A percentile compares a stretch with the other conserved stretches of the same genome.
Evolutionary conservation across 352 stramenopile species (phyloP).

Genomic region (Phytophthora ohioensis): DNA sequence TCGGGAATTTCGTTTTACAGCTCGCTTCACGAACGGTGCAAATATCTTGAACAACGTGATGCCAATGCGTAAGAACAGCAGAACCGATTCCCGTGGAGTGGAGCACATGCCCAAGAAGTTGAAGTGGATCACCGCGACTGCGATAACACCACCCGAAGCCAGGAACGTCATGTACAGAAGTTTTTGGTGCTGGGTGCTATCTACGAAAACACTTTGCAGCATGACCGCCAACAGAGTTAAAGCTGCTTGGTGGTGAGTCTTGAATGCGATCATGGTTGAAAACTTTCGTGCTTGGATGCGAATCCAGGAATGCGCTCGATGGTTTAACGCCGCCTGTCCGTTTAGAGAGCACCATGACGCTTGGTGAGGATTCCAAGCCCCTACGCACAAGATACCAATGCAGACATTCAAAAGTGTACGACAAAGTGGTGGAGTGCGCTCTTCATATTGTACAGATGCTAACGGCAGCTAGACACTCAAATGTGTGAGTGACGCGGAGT

Average conservation of each 20-base stretch:
- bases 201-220: slow-evolving; percentile 23
- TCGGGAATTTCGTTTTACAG: slow-evolving; percentile 36
- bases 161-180: slow-evolving; percentile 9
- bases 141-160: background rate
- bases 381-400: slow-evolving; percentile 21
- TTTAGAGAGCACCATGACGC: background rate
- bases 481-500: slow-evolving; percentile 16
- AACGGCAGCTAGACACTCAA: slow-evolving; percentile 14
- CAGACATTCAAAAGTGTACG: background rate
- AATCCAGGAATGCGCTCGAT: slow-evolving; percentile 18
- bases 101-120: slow-evolving; percentile 25
- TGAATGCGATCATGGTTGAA: slow-evolving; percentile 16
- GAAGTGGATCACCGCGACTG: slow-evolving; percentile 8
- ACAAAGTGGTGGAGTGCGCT: background rate
- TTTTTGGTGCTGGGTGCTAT: slow-evolving; percentile 10
- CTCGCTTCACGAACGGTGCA: slow-evolving; percentile 14
- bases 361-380: slow-evolving; percentile 4
- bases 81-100: slow-evolving; percentile 10
- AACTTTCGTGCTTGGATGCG: background rate
- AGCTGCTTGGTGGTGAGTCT: slow-evolving; percentile 10
- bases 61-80: slow-evolving; percentile 16
- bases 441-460: slow-evolving; percentile 23
- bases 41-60: slow-evolving; percentile 4
- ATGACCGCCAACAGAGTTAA: slow-evolving; percentile 15
- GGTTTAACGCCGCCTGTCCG: slow-evolving; percentile 6